Conservation (phyloP, 805 yeast genomes). For the Lipomyces sp. region DNA sequence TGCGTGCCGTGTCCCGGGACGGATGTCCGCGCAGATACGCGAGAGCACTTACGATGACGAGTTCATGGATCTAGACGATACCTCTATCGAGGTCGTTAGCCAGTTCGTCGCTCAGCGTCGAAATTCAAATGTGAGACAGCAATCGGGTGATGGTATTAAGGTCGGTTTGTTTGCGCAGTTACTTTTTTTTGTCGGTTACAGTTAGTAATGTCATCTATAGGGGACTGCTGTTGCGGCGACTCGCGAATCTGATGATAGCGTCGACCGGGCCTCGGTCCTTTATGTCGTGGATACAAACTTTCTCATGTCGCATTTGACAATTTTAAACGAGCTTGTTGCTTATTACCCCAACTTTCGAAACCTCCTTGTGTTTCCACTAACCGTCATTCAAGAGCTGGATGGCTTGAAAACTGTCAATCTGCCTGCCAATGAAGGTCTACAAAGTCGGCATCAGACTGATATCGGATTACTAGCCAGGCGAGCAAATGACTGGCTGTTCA, state of each 20-base stretch:
- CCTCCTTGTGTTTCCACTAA: slow-evolving; percentile 66
- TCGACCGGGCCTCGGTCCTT: slow-evolving; percentile 19
- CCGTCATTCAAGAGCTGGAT: slow-evolving; percentile 79
- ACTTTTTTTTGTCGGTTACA: not conserved
- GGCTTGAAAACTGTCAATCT: slow-evolving; percentile 63
- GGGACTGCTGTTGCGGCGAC: slow-evolving; percentile 3
- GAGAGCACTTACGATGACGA: slow-evolving; percentile 8
- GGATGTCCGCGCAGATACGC: not conserved
- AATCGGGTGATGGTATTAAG: not conserved
- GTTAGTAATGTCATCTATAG: not conserved
- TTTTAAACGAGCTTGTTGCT: slow-evolving; percentile 58
- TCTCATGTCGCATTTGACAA: slow-evolving; percentile 65
- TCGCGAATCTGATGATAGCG: not conserved
- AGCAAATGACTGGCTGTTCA: slow-evolving; percentile 80
- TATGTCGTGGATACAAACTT: slow-evolving; percentile 82
- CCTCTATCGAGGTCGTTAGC: slow-evolving; percentile 4
- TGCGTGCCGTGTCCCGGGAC: not conserved
- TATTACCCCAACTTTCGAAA: slow-evolving; percentile 53
- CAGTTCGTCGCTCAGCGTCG: slow-evolving; percentile 9
- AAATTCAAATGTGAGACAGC: not conserved
- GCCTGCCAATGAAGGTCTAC: slow-evolving; percentile 7
- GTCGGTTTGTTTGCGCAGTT: not conserved
- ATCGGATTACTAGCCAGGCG: slow-evolving; percentile 65
- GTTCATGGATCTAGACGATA: slow-evolving; percentile 25
- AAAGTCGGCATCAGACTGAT: slow-evolving; percentile 38